Base-by-base conservation (phyloP, 148 eudicot genomes). In the Hydrangea macrophylla region DNA sequence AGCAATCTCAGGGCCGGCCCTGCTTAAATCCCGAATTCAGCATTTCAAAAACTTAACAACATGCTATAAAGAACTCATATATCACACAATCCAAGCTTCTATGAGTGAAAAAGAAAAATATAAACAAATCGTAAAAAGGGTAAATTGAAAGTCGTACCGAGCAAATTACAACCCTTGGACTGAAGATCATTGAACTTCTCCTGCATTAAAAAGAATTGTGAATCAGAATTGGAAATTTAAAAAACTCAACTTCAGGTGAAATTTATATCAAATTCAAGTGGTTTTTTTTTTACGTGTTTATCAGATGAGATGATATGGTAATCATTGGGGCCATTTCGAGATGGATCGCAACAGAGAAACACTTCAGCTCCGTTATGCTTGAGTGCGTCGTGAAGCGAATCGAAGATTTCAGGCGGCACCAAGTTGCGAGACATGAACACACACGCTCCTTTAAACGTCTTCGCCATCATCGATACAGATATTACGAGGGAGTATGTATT, bases 361-460 rank as follows among this genome's bases (percentile, higher is more conserved):
- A 94, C 80, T 3, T 74, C 58, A 28, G 98, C 98, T 50, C 91
- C 91, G 77, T 85, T 86, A 60, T 81, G 85, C 71, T 88, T 90
- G 65, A 94, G 85, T 51, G 92, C 90, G 71, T 90, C 92, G 77
- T 83, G 96, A 28, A 94, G 80, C 42, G 97, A 58, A 68, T 86
- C 96, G 83, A 83, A 94, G 4, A 85, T 54, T 79, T 94, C 98
- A 1, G 98, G 98, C 1, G 98, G 92, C 0, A 94, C 97, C 7
- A 94, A 69, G 45, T 83, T 94, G 35, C 97, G 71, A 0, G 97
- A 94, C 88, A 94, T 78, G 84, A 82, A 94, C 15, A 94, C 92
- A 63, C 77, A 90, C 33, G 85, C 62, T 27, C 96, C 98, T 37
- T 71, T 83, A 70, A 93, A 93, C 78, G 90, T 83, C 74, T 84